phyloP scores from a whole-genome alignment of 2,329 filamentous ascomycete species.

The Sporothrix mexicana region DNA sequence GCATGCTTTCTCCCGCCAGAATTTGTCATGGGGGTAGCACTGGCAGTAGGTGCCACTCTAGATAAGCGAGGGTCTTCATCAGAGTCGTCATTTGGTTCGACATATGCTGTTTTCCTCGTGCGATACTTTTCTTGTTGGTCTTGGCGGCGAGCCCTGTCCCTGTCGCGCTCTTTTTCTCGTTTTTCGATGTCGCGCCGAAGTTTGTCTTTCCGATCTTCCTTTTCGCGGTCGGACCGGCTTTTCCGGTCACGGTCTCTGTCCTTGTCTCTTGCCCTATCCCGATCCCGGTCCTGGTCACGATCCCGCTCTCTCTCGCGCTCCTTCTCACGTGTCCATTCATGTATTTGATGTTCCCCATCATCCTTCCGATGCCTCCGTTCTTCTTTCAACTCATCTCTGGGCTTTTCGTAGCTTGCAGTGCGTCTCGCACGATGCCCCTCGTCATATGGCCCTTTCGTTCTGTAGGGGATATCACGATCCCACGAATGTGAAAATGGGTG shows the following conservation, averaged over 20 bases:
- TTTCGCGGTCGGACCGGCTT: conserved; percentile 37
- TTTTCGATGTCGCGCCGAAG: conserved; percentile 43
- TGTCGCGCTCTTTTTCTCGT: conserved; percentile 41
- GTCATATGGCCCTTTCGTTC: conserved; percentile 51
- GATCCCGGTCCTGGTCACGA: conserved; percentile 46
- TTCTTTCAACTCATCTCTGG: conserved; percentile 40
- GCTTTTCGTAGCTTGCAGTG: conserved; percentile 52
- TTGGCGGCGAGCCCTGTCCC: conserved; percentile 40
- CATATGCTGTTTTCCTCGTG: conserved; percentile 39
- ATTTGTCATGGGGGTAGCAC: neutral
- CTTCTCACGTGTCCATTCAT: conserved; percentile 46
- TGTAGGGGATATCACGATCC: conserved; percentile 53
- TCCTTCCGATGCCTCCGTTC: conserved; percentile 43
- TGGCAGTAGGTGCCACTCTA: conserved; percentile 40
- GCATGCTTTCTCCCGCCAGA: conserved; percentile 42
- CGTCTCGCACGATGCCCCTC: conserved; percentile 52
- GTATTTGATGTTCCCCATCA: conserved; percentile 39
- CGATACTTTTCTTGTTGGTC: conserved; percentile 43
- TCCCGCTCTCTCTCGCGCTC: conserved; percentile 47
- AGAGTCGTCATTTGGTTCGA: conserved; percentile 40
- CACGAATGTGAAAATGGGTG: conserved; percentile 51
- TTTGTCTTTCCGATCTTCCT: conserved; percentile 43
- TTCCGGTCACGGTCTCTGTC: conserved; percentile 17
- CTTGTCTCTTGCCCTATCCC: conserved; percentile 38
- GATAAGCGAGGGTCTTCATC: conserved; percentile 41